Base-by-base conservation (phyloP, 495 filamentous ascomycete genomes). In the Aspergillus baeticus region DNA sequence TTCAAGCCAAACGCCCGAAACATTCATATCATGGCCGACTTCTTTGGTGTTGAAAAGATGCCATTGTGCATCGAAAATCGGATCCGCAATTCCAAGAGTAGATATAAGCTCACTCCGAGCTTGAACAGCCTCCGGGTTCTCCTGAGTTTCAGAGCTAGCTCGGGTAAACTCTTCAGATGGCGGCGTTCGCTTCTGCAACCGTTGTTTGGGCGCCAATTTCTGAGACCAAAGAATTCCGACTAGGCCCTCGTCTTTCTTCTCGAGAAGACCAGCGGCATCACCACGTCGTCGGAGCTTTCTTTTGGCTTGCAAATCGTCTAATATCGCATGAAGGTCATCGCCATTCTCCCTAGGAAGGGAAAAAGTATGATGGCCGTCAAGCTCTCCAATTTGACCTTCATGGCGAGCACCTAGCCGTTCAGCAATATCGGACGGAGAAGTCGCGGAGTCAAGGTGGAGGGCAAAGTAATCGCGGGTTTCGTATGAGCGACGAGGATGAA, bases 31-130 rank as follows among this genome's bases (percentile, higher is more conserved):
- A 71, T 98, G 89, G 11, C 92, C 93, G 13, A 83, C 64, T 64
- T 96, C 85, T 8, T 87, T 64, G 1, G 87, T 79, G 67, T 98
- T 98, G 73, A 86, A 87, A 11, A 98, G 76, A 82, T 98, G 94
- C 94, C 94, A 98, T 69, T 98, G 94, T 39, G 94, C 88, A 14
- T 79, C 71, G 71, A 97, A 98, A 26, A 96, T 94, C 17, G 94
- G 94, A 64, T 98, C 94, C 17, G 72, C 73, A 61, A 98, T 98
- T 2, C 74, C 78, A 18, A 98, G 77, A 0, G 77, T 72, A 15
- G 77, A 63, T 21, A 84, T 82, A 26, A 96, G 76, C 6, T 87
- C 74, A 22, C 77, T 73, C 62, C 88, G 87, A 49, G 74, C 69
- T 36, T 78, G 69, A 6, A 86, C 70, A 1, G 83, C 82, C 49